Conservation (phyloP, 2,329 filamentous ascomycete species). For the Teratosphaeria zuluensis region DNA sequence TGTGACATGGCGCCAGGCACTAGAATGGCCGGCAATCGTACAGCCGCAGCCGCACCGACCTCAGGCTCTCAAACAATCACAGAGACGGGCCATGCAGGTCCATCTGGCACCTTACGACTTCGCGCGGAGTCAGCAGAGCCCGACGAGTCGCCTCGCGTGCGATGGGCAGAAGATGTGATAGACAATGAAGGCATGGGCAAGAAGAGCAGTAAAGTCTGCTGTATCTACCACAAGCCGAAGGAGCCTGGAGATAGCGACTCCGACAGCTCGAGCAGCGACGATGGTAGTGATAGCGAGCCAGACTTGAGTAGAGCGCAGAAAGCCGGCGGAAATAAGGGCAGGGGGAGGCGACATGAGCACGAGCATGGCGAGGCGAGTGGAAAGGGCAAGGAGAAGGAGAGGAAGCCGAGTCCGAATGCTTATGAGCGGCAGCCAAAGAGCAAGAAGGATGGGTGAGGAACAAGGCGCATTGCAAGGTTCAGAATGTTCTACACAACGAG, state of each 20-base stretch:
- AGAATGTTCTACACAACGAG: neutral
- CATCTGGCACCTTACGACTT: conserved; percentile 28
- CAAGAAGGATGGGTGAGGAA: conserved; percentile 19
- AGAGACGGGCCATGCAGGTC: conserved; percentile 15
- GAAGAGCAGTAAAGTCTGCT: conserved; percentile 98
- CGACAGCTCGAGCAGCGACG: conserved; percentile 47
- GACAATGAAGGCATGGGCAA: conserved; percentile 92
- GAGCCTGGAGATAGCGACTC: conserved; percentile 73
- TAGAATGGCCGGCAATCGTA: conserved; percentile 5
- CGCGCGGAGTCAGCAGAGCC: conserved; percentile 29
- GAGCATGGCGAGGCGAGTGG: conserved; percentile 19
- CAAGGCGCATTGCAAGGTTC: neutral
- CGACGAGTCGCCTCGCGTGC: conserved; percentile 52
- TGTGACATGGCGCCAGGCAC: neutral
- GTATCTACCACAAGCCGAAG: conserved; percentile 88
- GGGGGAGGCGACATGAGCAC: conserved; percentile 57
- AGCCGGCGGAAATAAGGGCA: conserved; percentile 30
- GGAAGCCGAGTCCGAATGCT: conserved; percentile 64
- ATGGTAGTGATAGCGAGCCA: conserved; percentile 46
- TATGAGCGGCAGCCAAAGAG: conserved; percentile 64
- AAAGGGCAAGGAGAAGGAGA: conserved; percentile 31
- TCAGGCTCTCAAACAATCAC: conserved; percentile 25
- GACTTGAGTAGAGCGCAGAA: conserved; percentile 41
- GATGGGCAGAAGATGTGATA: conserved; percentile 86
- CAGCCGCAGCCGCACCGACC: conserved; percentile 13